Conservation (phyloP, 768 basidiomycete species). For the Tricholoma bakamatsutake region DNA sequence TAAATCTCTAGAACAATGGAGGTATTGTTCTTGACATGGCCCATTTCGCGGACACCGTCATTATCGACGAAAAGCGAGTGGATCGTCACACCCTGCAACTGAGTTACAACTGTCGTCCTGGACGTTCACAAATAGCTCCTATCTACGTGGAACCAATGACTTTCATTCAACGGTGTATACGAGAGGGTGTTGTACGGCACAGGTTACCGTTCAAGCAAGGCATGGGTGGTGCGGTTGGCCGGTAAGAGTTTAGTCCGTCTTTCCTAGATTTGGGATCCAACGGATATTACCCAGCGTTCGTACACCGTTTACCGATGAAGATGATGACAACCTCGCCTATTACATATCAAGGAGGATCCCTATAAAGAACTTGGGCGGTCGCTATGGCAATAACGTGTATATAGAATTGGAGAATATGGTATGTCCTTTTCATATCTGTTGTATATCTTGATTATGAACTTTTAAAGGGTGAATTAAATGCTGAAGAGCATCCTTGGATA, state of each 20-base stretch:
- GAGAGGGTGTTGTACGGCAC: conserved; percentile 7
- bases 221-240: conserved; percentile 14
- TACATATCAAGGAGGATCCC: conserved; percentile 33
- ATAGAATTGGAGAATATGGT: conserved; percentile 24
- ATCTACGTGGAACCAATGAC: conserved; percentile 17
- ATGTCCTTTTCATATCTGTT: conserved; percentile 5
- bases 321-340: conserved; percentile 31
- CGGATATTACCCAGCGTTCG: conserved; percentile 13
- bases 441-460: conserved; percentile 9
- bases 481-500: conserved; percentile 31
- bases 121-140: neutral
- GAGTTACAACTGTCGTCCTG: conserved; percentile 13
- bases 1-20: conserved; percentile 13
- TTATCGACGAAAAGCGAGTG: conserved; percentile 15
- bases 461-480: conserved; percentile 6
- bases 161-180: conserved; percentile 14
- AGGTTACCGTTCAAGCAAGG: conserved; percentile 3
- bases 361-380: conserved; percentile 31
- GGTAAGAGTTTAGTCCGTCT: neutral
- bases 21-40: conserved; percentile 13
- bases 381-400: conserved; percentile 32
- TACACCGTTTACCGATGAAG: conserved; percentile 28
- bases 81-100: conserved; percentile 10
- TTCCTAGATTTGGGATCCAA: neutral
- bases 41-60: conserved; percentile 16